These are phyloP conservation scores for Coemansia sp. DNA, from an alignment of 192 early-diverging fungal genomes.

Conservation along the genomic window DNA sequence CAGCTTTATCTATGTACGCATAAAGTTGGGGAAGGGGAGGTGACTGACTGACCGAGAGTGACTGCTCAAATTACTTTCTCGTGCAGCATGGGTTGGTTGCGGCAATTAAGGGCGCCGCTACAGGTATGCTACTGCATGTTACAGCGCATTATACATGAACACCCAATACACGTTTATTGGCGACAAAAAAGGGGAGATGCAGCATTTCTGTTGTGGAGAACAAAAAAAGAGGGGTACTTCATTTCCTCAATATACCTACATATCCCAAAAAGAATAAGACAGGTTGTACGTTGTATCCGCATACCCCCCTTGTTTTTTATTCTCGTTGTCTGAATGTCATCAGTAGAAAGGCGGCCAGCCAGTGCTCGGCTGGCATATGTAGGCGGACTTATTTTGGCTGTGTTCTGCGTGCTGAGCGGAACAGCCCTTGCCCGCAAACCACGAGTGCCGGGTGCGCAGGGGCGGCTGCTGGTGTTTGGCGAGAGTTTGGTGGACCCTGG, in stretches of 20 bases:
- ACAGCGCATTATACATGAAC: not conserved
- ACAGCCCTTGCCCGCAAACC: slow-evolving; percentile 22
- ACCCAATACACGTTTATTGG: slow-evolving; percentile 2
- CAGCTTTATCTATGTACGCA: too few relatives aligned
- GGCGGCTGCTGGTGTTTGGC: slow-evolving; percentile 47
- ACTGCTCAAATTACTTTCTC: too few relatives aligned
- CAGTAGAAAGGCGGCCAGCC: not conserved
- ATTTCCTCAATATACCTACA: slow-evolving; percentile 1
- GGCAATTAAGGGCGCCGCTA: not conserved
- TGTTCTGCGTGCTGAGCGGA: not conserved
- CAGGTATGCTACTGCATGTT: not conserved
- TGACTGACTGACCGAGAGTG: too few relatives aligned
- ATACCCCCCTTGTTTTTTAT: not conserved
- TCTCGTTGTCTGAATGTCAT: not conserved
- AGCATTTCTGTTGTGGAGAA: not conserved
- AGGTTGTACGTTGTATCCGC: not conserved
- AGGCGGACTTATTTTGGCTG: not conserved
- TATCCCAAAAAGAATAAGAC: not conserved
- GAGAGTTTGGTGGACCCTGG: slow-evolving; percentile 50
- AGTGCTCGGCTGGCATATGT: not conserved
- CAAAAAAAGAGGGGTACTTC: not conserved
- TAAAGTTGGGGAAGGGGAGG: too few relatives aligned
- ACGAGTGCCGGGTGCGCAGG: slow-evolving; percentile 45
- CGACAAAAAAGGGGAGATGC: not conserved
- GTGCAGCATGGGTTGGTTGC: not conserved